phyloP scores from a whole-genome alignment of 2,329 filamentous ascomycete species.

The Colletotrichum euphorbiae region DNA sequence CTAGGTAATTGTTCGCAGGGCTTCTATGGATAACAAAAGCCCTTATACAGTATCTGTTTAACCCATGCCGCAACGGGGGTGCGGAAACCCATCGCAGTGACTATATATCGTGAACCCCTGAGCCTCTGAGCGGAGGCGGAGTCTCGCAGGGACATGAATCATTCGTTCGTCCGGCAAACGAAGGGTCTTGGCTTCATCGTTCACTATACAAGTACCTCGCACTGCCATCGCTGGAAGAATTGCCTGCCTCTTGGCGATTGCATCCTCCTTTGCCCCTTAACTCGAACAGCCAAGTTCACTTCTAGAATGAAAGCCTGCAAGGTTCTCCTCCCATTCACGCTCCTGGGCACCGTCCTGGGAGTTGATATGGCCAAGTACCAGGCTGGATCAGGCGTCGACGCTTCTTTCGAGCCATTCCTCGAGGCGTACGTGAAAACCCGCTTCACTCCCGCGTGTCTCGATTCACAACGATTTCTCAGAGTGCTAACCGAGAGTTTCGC shows the following conservation, averaged over 20 bases:
- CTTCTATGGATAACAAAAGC: too few relatives aligned
- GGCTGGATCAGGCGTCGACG: slow-evolving; percentile 2
- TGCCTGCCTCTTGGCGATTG: background rate
- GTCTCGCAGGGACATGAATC: background rate
- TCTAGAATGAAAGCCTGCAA: slow-evolving; percentile 16
- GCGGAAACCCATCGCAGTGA: too few relatives aligned
- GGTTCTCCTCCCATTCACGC: slow-evolving; percentile 8
- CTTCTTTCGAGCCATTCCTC: slow-evolving; percentile 24
- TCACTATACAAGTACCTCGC: background rate
- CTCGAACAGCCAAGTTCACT: background rate
- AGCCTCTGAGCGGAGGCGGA: too few relatives aligned
- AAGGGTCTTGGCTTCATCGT: background rate
- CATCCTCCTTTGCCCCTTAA: background rate
- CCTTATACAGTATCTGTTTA: too few relatives aligned
- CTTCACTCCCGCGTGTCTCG: too few relatives aligned
- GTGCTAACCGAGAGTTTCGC: too few relatives aligned
- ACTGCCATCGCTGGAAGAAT: background rate
- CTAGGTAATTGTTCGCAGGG: too few relatives aligned
- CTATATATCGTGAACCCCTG: too few relatives aligned
- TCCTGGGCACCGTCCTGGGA: slow-evolving; percentile 12
- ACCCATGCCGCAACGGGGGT: too few relatives aligned
- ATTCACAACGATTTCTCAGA: too few relatives aligned
- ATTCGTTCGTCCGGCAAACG: background rate
- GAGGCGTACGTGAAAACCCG: background rate
- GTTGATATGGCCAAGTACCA: slow-evolving; percentile 24